Percentiles rank a stretch among this genome's conserved stretches.
Evolutionary conservation across 768 basidiomycete species (phyloP).

Genomic region (Lyophyllum atratum): DNA sequence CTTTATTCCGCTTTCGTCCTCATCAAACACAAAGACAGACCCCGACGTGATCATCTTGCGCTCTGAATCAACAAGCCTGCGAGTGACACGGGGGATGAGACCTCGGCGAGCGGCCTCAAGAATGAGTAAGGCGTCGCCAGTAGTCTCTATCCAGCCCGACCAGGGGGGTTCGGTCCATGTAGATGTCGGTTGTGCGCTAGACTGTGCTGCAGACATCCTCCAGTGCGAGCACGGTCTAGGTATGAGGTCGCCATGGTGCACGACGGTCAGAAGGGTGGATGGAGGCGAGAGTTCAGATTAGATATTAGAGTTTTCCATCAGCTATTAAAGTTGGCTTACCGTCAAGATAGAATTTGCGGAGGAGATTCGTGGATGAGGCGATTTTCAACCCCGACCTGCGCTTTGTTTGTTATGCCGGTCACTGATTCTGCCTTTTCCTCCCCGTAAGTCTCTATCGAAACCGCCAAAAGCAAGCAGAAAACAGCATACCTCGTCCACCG

Average conservation of each 20-base stretch:
- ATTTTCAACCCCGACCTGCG: constrained; percentile 44
- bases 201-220: constrained; percentile 40
- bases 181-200: constrained; percentile 33
- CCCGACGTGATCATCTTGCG: constrained; percentile 92
- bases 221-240: constrained; percentile 24
- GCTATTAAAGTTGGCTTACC: constrained; percentile 70
- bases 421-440: constrained; percentile 11
- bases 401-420: constrained; percentile 33
- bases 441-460: background rate
- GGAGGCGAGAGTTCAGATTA: constrained; percentile 31
- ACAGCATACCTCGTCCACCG: background rate
- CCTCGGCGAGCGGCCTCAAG: constrained; percentile 92
- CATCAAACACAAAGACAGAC: constrained; percentile 96
- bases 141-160: constrained; percentile 94
- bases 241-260: constrained; percentile 21
- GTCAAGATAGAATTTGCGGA: constrained; percentile 65
- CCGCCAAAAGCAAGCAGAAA: background rate
- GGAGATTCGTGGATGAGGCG: constrained; percentile 44
- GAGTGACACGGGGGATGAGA: constrained; percentile 88
- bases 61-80: constrained; percentile 90
- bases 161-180: constrained; percentile 90
- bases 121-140: constrained; percentile 93
- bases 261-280: constrained; percentile 25
- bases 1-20: constrained; percentile 96
- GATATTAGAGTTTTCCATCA: constrained; percentile 65